phyloP scores from a whole-genome alignment of 179 eudicot genomes.

The Silene coronaria region DNA sequence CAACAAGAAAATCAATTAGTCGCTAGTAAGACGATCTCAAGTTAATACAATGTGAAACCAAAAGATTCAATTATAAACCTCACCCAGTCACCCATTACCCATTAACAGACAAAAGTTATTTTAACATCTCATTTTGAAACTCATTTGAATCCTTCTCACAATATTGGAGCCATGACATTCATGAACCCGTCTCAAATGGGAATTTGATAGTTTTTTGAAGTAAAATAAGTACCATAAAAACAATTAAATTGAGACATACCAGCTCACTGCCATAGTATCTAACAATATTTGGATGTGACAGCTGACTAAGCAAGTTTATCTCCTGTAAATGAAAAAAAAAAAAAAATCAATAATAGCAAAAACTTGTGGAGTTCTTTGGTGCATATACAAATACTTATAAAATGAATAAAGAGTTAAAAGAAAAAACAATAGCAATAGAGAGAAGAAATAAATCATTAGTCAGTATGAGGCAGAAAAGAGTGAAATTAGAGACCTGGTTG shows the following conservation, averaged over 20 bases:
- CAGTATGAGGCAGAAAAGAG: slow-evolving; percentile 10
- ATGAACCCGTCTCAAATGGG: too few species aligned
- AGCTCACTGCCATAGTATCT: slow-evolving; percentile 89
- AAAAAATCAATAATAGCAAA: not conserved
- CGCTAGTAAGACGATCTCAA: not conserved
- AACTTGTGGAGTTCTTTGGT: not conserved
- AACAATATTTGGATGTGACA: slow-evolving; percentile 85
- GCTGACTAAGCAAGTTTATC: slow-evolving; percentile 76
- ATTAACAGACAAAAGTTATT: not conserved
- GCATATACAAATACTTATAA: not conserved
- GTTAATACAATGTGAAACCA: not conserved
- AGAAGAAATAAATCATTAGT: not conserved
- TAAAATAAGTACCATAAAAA: not conserved
- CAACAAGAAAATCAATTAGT: slow-evolving; percentile 3
- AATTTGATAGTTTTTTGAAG: not conserved
- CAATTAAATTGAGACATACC: slow-evolving; percentile 39
- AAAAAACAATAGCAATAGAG: not conserved
- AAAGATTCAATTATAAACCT: not conserved
- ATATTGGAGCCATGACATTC: too few species aligned
- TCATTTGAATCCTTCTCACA: too few species aligned
- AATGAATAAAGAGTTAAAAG: not conserved
- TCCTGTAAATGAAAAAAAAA: slow-evolving; percentile 55
- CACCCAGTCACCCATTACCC: not conserved
- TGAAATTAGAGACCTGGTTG: slow-evolving; percentile 60
- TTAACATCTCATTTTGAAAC: not conserved